Base-by-base conservation (phyloP, 2,329 filamentous ascomycete genomes). In the Hirsutella thompsonii region DNA sequence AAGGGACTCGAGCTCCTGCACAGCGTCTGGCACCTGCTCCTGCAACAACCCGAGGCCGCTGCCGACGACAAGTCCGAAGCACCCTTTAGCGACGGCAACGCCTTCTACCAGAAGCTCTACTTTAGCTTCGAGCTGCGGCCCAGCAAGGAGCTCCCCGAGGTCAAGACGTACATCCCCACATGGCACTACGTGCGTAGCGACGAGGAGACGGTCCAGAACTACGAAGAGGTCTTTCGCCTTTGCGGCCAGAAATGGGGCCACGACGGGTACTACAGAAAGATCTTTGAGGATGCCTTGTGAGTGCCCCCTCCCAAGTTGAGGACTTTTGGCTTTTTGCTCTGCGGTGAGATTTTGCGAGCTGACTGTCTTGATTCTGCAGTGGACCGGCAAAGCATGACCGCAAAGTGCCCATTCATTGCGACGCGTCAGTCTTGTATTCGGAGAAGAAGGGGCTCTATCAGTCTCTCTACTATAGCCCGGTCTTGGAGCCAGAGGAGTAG, bases 131-230 rank as follows among this genome's bases (percentile, higher is more conserved):
- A 47, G 40, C 29, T 47, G 26, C 19, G 36, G 20, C 46, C 46
- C 0, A 40, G 42, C 20, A 36, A 6, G 26, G 39, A 44, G n/a
- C n/a, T 46, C 1, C 46, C 46, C 29, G 36, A 42, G n/a, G 44
- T 47, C 2, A 47, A 47, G 38, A 40, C 38, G 0, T 46, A 47
- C 34, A 8, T 45, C 20, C 46, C 44, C 8, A 47, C 39, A 0
- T 46, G 46, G 44, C 44, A 44, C 21, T 48, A 48, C 32, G 41
- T 44, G 5, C 42, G 43, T 8, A 45, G 32, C 41, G 46, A 48
- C 20, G 41, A 37, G 28, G 42, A 46, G n/a, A 45, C 44, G 5
- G 41, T 48, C 10, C 28, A 26, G 13, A 46, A 46, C 33, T 46
- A 46, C 32, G 40, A 44, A 33, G 44, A 43, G 5, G 19, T 42